Conservation (phyloP, 2,329 filamentous ascomycete genomes). For the Penicillium sp. region DNA sequence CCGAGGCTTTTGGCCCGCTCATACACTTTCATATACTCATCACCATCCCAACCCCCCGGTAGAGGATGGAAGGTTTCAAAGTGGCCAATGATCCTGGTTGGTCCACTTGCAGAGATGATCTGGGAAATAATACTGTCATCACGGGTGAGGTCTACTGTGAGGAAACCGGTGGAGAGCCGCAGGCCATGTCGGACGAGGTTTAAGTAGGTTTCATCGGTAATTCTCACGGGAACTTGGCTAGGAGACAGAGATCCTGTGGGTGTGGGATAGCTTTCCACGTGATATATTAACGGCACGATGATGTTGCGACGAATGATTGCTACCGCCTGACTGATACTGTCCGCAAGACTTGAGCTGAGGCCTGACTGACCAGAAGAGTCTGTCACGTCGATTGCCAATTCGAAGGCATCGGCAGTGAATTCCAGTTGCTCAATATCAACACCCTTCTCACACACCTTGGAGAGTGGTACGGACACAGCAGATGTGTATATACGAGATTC, state of each 20-base stretch:
- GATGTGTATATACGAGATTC: constrained; percentile 65
- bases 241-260: constrained; percentile 20
- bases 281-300: constrained; percentile 58
- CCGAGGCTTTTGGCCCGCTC: constrained; percentile 56
- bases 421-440: constrained; percentile 64
- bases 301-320: constrained; percentile 62
- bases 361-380: constrained; percentile 29
- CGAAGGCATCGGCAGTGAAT: constrained; percentile 65
- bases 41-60: constrained; percentile 55
- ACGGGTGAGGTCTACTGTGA: constrained; percentile 60
- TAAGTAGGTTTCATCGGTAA: constrained; percentile 47
- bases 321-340: constrained; percentile 57
- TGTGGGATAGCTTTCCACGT: constrained; percentile 41
- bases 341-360: constrained; percentile 39
- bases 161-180: constrained; percentile 61
- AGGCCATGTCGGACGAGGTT: constrained; percentile 59
- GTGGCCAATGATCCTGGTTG: constrained; percentile 61
- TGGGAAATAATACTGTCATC: constrained; percentile 51
- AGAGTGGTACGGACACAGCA: constrained; percentile 61
- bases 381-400: constrained; percentile 53
- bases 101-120: constrained; percentile 52
- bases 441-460: constrained; percentile 52
- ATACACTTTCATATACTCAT: constrained; percentile 57
- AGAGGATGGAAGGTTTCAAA: constrained; percentile 45
- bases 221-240: constrained; percentile 24